These are phyloP conservation scores for Chaetomidium leptoderma DNA, from an alignment of 495 filamentous ascomycete genomes.

Conservation along the genomic window DNA sequence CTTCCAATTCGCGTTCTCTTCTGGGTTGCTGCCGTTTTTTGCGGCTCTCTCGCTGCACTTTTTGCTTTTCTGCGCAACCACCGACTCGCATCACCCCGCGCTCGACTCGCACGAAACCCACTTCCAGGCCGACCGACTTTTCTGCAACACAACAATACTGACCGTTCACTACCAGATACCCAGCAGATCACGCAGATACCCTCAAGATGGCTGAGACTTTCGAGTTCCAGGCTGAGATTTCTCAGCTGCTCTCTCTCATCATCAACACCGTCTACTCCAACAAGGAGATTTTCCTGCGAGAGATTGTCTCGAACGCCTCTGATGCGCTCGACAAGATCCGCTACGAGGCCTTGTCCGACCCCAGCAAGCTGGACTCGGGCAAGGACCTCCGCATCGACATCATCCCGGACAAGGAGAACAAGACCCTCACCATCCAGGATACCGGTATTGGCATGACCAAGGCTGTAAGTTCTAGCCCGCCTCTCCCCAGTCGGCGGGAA, in stretches of 20 bases:
- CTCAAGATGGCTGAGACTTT: constrained; percentile 87
- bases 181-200: constrained; percentile 24
- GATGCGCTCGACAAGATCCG: constrained; percentile 99
- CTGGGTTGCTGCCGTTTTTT: not conserved
- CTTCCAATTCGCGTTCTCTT: not conserved
- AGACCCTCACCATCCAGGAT: constrained; percentile 95
- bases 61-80: not conserved
- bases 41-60: not conserved
- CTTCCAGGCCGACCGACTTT: constrained; percentile 1
- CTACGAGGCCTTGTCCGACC: constrained; percentile 95
- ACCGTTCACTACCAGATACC: constrained; percentile 24
- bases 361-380: constrained; percentile 89
- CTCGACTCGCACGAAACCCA: not conserved
- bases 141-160: constrained; percentile 4
- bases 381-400: constrained; percentile 99
- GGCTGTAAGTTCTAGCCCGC: constrained; percentile 65
- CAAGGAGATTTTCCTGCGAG: constrained; percentile 99
- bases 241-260: constrained; percentile 97
- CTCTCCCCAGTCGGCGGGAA: not conserved
- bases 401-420: constrained; percentile 91
- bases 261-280: constrained; percentile 99
- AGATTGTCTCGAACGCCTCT: constrained; percentile 94
- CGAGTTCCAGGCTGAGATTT: constrained; percentile 99
- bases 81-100: not conserved
- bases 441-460: constrained; percentile 99